Evolutionary conservation across 495 filamentous ascomycete species (phyloP).

Genomic region (Glonium stellatum): DNA sequence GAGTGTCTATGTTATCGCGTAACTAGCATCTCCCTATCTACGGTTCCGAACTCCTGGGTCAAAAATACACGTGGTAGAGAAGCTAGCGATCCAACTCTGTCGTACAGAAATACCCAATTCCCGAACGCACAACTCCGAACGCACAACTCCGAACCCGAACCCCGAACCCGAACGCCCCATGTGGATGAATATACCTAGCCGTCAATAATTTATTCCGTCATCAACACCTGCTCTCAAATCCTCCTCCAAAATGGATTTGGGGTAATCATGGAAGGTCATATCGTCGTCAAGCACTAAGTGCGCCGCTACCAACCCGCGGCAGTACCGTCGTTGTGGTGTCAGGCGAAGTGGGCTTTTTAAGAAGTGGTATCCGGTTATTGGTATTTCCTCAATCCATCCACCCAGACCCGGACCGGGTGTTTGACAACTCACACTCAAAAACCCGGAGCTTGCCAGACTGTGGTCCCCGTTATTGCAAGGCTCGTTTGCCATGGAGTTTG

Average conservation of each 20-base stretch:
- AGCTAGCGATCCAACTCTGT: background rate
- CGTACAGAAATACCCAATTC: background rate
- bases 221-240: background rate
- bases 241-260: background rate
- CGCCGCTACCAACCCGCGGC: conserved; percentile 18
- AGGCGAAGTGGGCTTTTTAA: conserved; percentile 10
- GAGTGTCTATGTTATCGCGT: too few species aligned
- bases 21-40: too few species aligned
- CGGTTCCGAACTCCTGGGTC: too few species aligned
- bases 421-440: conserved; percentile 7
- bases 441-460: conserved; percentile 7
- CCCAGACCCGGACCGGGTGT: conserved; percentile 22
- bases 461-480: conserved; percentile 6
- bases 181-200: background rate
- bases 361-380: conserved; percentile 14
- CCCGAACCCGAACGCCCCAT: background rate
- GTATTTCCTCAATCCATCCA: conserved; percentile 4
- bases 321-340: conserved; percentile 20
- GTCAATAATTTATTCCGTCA: background rate
- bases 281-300: conserved; percentile 22
- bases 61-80: background rate
- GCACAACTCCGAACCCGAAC: background rate
- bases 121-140: too few species aligned
- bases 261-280: background rate
- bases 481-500: conserved; percentile 8